Evolutionary conservation across 2,329 filamentous ascomycete species (phyloP).

Genomic region (Shiraia bambusicola): DNA sequence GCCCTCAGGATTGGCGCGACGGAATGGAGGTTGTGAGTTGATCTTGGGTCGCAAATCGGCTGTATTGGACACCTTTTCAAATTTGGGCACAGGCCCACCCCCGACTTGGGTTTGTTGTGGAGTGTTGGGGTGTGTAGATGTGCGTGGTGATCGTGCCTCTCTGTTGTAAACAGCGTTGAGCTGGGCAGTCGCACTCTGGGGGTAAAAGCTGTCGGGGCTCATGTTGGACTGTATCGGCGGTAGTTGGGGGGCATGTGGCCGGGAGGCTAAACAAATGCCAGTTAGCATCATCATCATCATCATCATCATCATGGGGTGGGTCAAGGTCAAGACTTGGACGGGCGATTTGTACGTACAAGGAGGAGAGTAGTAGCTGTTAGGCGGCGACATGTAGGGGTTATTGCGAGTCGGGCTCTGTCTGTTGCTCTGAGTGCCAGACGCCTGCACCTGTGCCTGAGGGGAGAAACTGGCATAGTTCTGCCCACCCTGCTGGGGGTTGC

Average conservation of each 20-base stretch:
- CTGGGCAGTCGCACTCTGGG: conserved; percentile 67
- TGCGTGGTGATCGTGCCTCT: conserved; percentile 54
- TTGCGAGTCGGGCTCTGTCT: conserved; percentile 79
- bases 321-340: conserved; percentile 7
- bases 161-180: conserved; percentile 67
- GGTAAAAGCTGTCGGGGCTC: conserved; percentile 69
- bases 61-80: conserved; percentile 72
- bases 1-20: conserved; percentile 92
- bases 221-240: conserved; percentile 73
- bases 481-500: conserved; percentile 56
- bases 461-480: conserved; percentile 48
- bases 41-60: conserved; percentile 79
- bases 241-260: conserved; percentile 65
- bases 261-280: conserved; percentile 37
- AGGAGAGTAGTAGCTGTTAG: conserved; percentile 61
- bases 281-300: conserved; percentile 31
- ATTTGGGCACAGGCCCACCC: conserved; percentile 79
- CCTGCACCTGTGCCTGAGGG: conserved; percentile 39
- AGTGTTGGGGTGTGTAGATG: conserved; percentile 46
- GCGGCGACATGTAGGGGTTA: conserved; percentile 59
- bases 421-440: conserved; percentile 46
- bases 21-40: conserved; percentile 84
- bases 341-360: conserved; percentile 49
- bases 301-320: too few relatives aligned
- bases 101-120: conserved; percentile 48